These are phyloP conservation scores for Talaromyces sp. DNA, from an alignment of 2,329 filamentous ascomycete species.

Conservation along the genomic window DNA sequence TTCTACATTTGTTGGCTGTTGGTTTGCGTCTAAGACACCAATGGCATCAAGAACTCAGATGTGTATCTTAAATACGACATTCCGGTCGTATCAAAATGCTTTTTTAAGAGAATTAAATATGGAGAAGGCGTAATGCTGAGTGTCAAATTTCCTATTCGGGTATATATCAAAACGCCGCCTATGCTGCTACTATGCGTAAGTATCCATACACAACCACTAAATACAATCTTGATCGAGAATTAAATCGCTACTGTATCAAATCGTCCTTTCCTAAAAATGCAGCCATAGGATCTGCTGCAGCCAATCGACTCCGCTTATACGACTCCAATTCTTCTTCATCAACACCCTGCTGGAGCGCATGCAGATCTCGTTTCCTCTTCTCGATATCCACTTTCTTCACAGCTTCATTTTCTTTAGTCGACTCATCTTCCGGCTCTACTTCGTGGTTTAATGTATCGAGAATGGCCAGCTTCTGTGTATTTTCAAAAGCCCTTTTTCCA, in stretches of 20 bases:
- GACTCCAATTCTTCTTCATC: slow-evolving; percentile 83
- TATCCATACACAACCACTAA: background rate
- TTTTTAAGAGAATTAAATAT: background rate
- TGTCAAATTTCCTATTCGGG: background rate
- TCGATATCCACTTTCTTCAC: slow-evolving; percentile 33
- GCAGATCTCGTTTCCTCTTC: slow-evolving; percentile 69
- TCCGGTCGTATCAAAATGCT: background rate
- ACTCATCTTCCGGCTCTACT: slow-evolving; percentile 25
- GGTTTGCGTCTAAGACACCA: background rate
- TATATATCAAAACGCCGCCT: slow-evolving; percentile 4
- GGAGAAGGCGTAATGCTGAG: background rate
- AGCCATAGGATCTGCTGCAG: slow-evolving; percentile 83
- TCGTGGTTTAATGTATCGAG: slow-evolving; percentile 27
- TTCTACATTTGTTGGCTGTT: background rate
- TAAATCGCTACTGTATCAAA: slow-evolving; percentile 44
- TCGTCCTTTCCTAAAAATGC: slow-evolving; percentile 72
- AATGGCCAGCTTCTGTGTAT: slow-evolving; percentile 61
- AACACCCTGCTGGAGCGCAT: slow-evolving; percentile 74
- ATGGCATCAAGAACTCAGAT: background rate
- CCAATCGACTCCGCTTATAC: slow-evolving; percentile 71
- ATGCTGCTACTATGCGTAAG: slow-evolving; percentile 1
- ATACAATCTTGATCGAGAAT: background rate
- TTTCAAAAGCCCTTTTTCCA: slow-evolving; percentile 76
- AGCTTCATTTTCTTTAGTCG: slow-evolving; percentile 22
- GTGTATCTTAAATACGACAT: background rate